Conservation (phyloP, 108 stramenopile species). For the Mediolabrus comicus region DNA sequence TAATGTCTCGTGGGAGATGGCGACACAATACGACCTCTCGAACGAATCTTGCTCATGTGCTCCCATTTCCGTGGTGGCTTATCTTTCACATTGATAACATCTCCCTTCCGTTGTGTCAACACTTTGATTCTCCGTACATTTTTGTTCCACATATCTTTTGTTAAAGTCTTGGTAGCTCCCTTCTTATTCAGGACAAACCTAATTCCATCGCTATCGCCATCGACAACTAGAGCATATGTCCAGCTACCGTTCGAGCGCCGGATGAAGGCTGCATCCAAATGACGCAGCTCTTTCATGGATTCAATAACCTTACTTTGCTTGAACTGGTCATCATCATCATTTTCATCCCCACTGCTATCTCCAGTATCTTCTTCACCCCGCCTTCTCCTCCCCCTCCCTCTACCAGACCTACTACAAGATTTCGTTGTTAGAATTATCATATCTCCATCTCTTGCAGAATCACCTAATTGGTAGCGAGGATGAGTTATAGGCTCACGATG, state of each 20-base stretch:
- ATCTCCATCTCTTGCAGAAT: slow-evolving; percentile 27
- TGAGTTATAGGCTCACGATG: slow-evolving; percentile 28
- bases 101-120: slow-evolving; percentile 27
- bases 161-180: slow-evolving; percentile 38
- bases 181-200: slow-evolving; percentile 30
- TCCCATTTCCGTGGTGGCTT: not conserved
- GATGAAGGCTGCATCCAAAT: slow-evolving; percentile 35
- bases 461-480: slow-evolving; percentile 27
- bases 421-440: slow-evolving; percentile 29
- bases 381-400: slow-evolving; percentile 7
- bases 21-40: slow-evolving; percentile 12
- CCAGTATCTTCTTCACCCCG: not conserved
- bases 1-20: slow-evolving; percentile 27
- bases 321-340: slow-evolving; percentile 5
- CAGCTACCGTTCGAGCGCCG: slow-evolving; percentile 39
- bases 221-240: slow-evolving; percentile 38
- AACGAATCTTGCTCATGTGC: not conserved
- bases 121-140: slow-evolving; percentile 27
- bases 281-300: slow-evolving; percentile 1
- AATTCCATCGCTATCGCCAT: slow-evolving; percentile 24
- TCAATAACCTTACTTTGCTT: slow-evolving; percentile 8
- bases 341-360: slow-evolving; percentile 16
- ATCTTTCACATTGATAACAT: slow-evolving; percentile 7
- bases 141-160: slow-evolving; percentile 28
- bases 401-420: not conserved